Evolutionary conservation across 2,329 filamentous ascomycete genomes (phyloP).

Genomic region (Fusarium ramigenum): DNA sequence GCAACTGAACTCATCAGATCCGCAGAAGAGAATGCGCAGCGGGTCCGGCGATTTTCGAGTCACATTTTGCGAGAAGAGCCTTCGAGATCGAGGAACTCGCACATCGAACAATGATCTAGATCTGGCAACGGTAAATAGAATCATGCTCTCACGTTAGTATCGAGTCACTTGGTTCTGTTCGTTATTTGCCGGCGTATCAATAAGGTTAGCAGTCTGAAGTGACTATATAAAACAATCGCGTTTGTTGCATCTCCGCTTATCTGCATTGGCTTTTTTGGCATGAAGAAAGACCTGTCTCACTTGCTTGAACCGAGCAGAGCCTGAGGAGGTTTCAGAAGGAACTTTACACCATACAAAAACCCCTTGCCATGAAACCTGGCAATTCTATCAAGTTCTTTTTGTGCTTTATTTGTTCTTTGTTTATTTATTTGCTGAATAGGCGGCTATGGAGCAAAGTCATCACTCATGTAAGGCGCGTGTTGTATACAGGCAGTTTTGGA

Average conservation of each 20-base stretch:
- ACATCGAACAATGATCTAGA: conserved; percentile 13
- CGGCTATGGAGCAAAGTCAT: background rate
- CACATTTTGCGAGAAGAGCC: conserved; percentile 30
- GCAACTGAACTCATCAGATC: conserved; percentile 90
- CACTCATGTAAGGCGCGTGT: background rate
- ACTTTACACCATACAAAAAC: background rate
- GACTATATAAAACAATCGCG: conserved; percentile 33
- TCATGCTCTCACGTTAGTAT: background rate
- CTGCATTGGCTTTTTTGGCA: conserved; percentile 40
- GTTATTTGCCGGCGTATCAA: background rate
- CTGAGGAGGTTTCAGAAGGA: background rate
- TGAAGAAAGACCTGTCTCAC: background rate
- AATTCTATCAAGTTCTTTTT: background rate
- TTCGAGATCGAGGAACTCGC: conserved; percentile 9
- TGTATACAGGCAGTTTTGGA: background rate
- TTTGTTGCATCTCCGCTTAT: conserved; percentile 49
- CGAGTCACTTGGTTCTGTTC: background rate
- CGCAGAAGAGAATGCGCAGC: conserved; percentile 90
- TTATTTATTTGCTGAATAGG: background rate
- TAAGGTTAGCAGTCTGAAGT: background rate
- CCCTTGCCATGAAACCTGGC: background rate
- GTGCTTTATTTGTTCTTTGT: background rate
- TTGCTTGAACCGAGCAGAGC: background rate
- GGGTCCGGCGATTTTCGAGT: conserved; percentile 58
- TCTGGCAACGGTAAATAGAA: conserved; percentile 30